Evolutionary conservation across 768 basidiomycete genomes (phyloP), one percentile per base, ranked within the genome.

Genomic region (Boletus vinaceobasis): DNA sequence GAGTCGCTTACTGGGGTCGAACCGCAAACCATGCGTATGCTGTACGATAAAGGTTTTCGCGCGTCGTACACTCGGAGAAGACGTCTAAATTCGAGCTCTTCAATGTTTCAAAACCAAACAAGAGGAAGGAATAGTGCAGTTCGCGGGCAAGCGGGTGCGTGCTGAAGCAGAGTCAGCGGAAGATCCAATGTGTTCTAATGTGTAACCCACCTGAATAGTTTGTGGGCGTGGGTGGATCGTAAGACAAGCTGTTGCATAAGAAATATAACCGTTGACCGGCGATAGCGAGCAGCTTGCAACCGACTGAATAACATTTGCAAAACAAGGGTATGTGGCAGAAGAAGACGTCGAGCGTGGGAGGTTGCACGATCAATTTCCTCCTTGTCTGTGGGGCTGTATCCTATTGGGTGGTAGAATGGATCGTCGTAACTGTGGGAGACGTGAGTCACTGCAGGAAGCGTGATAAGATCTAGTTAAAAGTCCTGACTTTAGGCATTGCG

Each of bases 11-110:
- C 95, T 93, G 93, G 9, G 94, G 88, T n/a, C 88, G 81, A 45
- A 87, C 82, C n/a, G 87, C 75, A 73, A 98, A 99, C 97, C 96
- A 98, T 4, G 86, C 81, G 61, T 92, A 91, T 3, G 93, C 93
- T 2, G 86, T 81, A 6, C 73, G 71, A 69, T 93, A 99, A 7
- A 99, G 74, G 47, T 76, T 77, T 60, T 90, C 83, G 39, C 97
- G 82, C 32, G 93, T 72, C 21, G 78, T 64, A 60, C 85, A 79
- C 70, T 98, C 95, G 52, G 90, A 88, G 56, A 84, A 84, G 0
- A 83, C 76, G 67, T 98, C 96, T 59, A 97, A 75, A 58, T 86
- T 81, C 11, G 91, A 95, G 62, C 93, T 93, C 63, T 89, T 89
- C 35, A 98, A 71, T 3, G 91, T 84, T 69, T 97, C 93, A 65